Evolutionary conservation across 257 asterid species (phyloP).

Genomic region (Solanum bukasovii): DNA sequence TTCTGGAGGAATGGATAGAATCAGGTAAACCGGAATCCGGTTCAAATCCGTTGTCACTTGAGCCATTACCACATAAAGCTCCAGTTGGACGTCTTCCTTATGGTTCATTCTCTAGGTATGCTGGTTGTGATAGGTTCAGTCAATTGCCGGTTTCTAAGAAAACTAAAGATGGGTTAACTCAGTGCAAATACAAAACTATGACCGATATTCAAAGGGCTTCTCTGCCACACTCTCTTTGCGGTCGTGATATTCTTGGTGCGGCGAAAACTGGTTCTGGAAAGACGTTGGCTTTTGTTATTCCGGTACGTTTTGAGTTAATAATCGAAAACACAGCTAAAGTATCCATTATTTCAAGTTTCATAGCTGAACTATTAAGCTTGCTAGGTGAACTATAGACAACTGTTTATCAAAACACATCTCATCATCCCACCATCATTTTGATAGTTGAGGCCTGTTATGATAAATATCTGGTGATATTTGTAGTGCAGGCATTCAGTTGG

Average conservation of each 20-base stretch:
- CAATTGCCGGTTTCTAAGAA: constrained; percentile 72
- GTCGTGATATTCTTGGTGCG: constrained; percentile 89
- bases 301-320: constrained; percentile 25
- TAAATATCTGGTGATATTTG: neutral
- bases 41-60: constrained; percentile 56
- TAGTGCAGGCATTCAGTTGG: neutral
- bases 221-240: constrained; percentile 82
- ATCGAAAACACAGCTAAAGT: neutral
- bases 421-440: neutral
- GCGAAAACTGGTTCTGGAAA: constrained; percentile 98
- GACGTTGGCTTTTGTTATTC: constrained; percentile 79
- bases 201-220: constrained; percentile 95
- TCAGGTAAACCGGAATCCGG: constrained; percentile 68
- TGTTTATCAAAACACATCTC: neutral
- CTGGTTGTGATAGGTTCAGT: constrained; percentile 54
- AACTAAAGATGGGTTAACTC: constrained; percentile 67
- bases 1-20: constrained; percentile 65
- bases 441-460: neutral
- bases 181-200: constrained; percentile 38
- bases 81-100: constrained; percentile 49
- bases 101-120: constrained; percentile 58
- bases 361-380: neutral
- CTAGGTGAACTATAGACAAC: neutral
- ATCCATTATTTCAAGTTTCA: neutral
- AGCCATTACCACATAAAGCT: constrained; percentile 39